phyloP scores from a whole-genome alignment of 768 basidiomycete species.

The Lyophyllum atratum region DNA sequence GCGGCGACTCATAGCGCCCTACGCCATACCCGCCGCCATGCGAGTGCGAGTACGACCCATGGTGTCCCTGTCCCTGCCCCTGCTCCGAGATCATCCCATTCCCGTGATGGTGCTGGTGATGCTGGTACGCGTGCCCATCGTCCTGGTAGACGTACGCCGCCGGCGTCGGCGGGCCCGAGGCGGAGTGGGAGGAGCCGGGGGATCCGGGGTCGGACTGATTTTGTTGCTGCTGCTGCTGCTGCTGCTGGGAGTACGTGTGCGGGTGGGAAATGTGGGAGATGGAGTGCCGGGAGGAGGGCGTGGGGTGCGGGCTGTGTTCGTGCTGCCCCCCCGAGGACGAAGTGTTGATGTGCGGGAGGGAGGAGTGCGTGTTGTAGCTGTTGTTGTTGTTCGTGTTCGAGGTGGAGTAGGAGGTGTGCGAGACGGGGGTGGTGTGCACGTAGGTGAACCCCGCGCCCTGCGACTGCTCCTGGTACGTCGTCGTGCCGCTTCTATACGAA shows the following conservation, averaged over 20 bases:
- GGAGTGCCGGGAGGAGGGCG: conserved; percentile 54
- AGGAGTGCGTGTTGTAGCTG: conserved; percentile 20
- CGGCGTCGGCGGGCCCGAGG: conserved; percentile 44
- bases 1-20: conserved; percentile 54
- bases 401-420: conserved; percentile 33
- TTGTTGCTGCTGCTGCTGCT: conserved; percentile 20
- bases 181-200: conserved; percentile 47
- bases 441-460: conserved; percentile 38
- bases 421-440: conserved; percentile 34
- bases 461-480: conserved; percentile 47
- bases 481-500: conserved; percentile 40
- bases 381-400: conserved; percentile 20
- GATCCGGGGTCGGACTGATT: conserved; percentile 43
- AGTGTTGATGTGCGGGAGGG: conserved; percentile 24
- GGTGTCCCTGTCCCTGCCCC: not conserved
- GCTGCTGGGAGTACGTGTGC: conserved; percentile 40
- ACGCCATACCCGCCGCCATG: conserved; percentile 19
- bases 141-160: conserved; percentile 52
- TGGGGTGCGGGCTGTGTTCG: conserved; percentile 24
- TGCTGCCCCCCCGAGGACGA: conserved; percentile 15
- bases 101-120: conserved; percentile 18
- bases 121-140: conserved; percentile 43
- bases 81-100: conserved; percentile 27
- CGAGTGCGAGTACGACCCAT: conserved; percentile 11
- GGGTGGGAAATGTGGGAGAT: conserved; percentile 64